Conservation (phyloP, 2,329 filamentous ascomycete species). For the Alternaria ventricosa region DNA sequence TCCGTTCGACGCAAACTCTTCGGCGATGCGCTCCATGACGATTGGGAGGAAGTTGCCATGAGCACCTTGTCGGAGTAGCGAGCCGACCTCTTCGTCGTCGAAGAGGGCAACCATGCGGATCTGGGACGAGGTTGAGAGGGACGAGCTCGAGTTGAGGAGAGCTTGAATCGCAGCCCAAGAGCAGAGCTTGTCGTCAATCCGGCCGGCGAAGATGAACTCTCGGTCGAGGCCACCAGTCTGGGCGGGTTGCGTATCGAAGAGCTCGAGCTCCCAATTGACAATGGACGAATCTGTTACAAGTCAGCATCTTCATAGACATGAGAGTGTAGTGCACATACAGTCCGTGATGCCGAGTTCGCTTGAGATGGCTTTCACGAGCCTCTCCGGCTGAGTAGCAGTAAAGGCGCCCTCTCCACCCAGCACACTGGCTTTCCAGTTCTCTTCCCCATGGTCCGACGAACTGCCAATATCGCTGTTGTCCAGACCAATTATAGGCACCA, state of each 20-base stretch:
- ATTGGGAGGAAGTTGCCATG: constrained; percentile 85
- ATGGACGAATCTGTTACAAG: constrained; percentile 66
- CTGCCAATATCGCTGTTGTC: constrained; percentile 69
- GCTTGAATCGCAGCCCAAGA: constrained; percentile 89
- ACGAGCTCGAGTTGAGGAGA: constrained; percentile 68
- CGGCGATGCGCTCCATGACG: constrained; percentile 80
- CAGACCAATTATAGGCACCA: constrained; percentile 90
- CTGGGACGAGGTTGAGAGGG: constrained; percentile 64
- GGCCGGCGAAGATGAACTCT: constrained; percentile 93
- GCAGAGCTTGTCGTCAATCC: constrained; percentile 97
- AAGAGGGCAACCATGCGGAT: constrained; percentile 94
- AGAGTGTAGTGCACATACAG: constrained; percentile 44
- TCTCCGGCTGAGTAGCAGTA: constrained; percentile 80
- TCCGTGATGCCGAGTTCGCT: constrained; percentile 76
- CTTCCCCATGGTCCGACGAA: constrained; percentile 39
- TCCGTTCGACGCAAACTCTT: constrained; percentile 62
- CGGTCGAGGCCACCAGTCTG: constrained; percentile 83
- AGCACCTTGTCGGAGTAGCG: constrained; percentile 86
- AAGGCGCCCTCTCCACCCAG: constrained; percentile 75
- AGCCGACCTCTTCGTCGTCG: constrained; percentile 96
- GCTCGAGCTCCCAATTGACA: constrained; percentile 95
- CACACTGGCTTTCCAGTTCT: constrained; percentile 49
- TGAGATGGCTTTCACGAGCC: constrained; percentile 82
- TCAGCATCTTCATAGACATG: neutral
- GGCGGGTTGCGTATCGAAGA: constrained; percentile 89